Percentiles rank a stretch among this genome's conserved stretches.
Evolutionary conservation across 2,329 filamentous ascomycete species (phyloP).

Genomic region (Penicillium frequentans): DNA sequence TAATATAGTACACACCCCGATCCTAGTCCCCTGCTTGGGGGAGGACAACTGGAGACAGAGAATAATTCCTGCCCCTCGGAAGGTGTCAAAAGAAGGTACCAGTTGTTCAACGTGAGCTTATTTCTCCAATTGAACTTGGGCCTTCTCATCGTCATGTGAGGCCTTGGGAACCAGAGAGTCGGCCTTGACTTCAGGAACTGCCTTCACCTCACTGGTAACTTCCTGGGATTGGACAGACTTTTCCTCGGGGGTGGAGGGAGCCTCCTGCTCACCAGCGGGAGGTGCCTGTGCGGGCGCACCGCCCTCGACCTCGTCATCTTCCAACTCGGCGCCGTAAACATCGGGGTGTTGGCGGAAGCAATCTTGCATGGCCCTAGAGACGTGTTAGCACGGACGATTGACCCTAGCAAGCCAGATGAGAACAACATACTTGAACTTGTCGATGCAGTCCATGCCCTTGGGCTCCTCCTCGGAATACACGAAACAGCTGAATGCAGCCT

Average conservation of each 20-base stretch:
- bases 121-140: conserved; percentile 2
- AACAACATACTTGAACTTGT: conserved; percentile 83
- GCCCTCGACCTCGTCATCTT: conserved; percentile 62
- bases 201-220: conserved; percentile 24
- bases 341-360: conserved; percentile 94
- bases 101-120: background rate
- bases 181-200: conserved; percentile 28
- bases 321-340: conserved; percentile 84
- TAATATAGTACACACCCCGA: conserved; percentile 28
- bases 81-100: conserved; percentile 7
- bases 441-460: conserved; percentile 96
- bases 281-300: conserved; percentile 30
- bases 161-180: conserved; percentile 52
- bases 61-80: background rate
- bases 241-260: conserved; percentile 25
- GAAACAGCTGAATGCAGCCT: conserved; percentile 95
- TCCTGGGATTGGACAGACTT: conserved; percentile 15
- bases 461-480: conserved; percentile 93
- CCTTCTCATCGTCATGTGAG: conserved; percentile 45
- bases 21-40: conserved; percentile 10
- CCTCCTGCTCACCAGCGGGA: conserved; percentile 26
- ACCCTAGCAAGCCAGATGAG: background rate
- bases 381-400: conserved; percentile 26
- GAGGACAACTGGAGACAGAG: background rate
- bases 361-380: conserved; percentile 83